Percentiles rank a stretch among this genome's conserved stretches.
These are phyloP conservation scores for Boletellus emodensis DNA, from an alignment of 768 basidiomycete species.

Conservation along the genomic window DNA sequence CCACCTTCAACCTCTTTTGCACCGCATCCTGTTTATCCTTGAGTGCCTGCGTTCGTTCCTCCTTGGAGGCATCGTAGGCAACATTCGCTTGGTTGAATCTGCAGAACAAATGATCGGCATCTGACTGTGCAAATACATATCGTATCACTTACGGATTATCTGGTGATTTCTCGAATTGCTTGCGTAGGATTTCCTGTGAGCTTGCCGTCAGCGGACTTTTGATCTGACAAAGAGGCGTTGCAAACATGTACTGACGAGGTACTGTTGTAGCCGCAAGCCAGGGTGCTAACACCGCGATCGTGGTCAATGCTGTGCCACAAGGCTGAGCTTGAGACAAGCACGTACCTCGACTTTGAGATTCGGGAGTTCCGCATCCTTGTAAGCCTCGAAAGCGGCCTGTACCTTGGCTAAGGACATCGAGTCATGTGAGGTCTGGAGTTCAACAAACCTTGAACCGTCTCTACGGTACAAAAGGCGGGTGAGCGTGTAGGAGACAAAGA, in stretches of 20 bases:
- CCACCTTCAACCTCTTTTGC: conserved; percentile 58
- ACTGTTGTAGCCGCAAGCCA: conserved; percentile 87
- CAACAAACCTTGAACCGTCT: conserved; percentile 77
- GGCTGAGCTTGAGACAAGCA: not conserved
- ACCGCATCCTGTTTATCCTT: conserved; percentile 62
- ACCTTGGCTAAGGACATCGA: conserved; percentile 2
- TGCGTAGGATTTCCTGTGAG: conserved; percentile 75
- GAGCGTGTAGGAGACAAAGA: conserved; percentile 5
- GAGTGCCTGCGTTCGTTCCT: conserved; percentile 76
- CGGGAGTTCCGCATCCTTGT: conserved; percentile 83
- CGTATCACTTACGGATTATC: conserved; percentile 77
- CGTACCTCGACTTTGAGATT: conserved; percentile 69
- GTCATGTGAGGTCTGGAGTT: not conserved
- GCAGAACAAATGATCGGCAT: conserved; percentile 2
- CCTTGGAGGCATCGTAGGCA: conserved; percentile 83
- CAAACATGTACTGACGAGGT: conserved; percentile 49
- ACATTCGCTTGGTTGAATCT: conserved; percentile 84
- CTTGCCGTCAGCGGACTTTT: conserved; percentile 1
- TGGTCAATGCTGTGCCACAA: conserved; percentile 9
- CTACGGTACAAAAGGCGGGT: conserved; percentile 36
- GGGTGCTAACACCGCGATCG: conserved; percentile 55
- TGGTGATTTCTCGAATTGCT: conserved; percentile 94
- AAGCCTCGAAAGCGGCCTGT: conserved; percentile 86
- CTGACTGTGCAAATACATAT: conserved; percentile 3
- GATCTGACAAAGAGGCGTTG: not conserved